These are phyloP conservation scores for Trichoderma sp. DNA, from an alignment of 2,329 filamentous ascomycete species.

Conservation along the genomic window DNA sequence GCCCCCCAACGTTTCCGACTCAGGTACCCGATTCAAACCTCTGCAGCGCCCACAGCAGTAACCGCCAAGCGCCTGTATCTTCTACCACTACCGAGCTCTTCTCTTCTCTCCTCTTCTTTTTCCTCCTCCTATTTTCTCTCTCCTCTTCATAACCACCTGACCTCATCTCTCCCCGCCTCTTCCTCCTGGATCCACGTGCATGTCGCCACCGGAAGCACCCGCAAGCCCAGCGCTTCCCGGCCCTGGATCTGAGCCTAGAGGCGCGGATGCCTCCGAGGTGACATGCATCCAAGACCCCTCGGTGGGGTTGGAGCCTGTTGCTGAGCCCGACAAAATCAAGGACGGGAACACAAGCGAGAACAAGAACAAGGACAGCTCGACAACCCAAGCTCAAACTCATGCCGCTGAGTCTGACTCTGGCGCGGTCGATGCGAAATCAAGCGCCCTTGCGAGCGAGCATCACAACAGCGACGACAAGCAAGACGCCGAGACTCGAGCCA, in stretches of 20 bases:
- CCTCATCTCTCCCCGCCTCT: not conserved
- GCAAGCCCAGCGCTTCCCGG: conserved; percentile 30
- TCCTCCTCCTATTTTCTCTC: not conserved
- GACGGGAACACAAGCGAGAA: not conserved
- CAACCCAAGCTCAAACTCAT: not conserved
- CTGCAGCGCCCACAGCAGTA: not conserved
- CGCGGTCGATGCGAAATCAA: not conserved
- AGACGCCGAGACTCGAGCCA: not conserved
- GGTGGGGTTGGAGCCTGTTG: conserved; percentile 15
- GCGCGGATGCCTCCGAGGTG: conserved; percentile 31
- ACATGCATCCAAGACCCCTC: conserved; percentile 26
- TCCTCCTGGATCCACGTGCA: conserved; percentile 30
- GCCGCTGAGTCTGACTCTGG: not conserved
- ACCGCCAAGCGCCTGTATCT: not conserved
- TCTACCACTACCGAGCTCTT: not conserved
- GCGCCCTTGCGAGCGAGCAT: not conserved
- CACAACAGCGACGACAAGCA: not conserved
- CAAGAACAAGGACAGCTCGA: not conserved
- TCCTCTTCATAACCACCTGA: not conserved
- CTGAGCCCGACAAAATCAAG: not conserved
- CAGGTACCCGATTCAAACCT: not conserved
- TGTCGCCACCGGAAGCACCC: conserved; percentile 40
- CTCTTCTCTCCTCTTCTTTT: not conserved
- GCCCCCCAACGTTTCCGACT: not conserved
- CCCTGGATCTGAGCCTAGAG: conserved; percentile 29